These are phyloP conservation scores for Lepiota brunneoincarnata DNA, from an alignment of 768 basidiomycete species.

Conservation along the genomic window DNA sequence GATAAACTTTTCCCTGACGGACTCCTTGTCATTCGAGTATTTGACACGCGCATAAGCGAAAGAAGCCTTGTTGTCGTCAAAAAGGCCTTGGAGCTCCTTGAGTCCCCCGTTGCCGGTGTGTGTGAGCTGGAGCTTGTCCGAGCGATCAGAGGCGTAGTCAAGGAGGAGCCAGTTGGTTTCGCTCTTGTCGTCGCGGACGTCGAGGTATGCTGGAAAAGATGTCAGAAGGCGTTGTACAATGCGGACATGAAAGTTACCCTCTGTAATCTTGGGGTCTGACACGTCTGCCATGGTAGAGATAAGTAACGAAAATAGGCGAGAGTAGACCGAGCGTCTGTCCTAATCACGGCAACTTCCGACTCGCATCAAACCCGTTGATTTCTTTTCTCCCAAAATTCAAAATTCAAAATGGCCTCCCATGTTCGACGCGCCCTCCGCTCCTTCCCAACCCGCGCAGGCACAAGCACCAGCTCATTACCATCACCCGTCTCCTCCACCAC, in stretches of 20 bases:
- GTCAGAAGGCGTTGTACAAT: slow-evolving; percentile 18
- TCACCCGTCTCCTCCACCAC: slow-evolving; percentile 12
- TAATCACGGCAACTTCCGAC: slow-evolving; percentile 7
- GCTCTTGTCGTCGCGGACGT: slow-evolving; percentile 81
- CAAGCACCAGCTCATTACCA: slow-evolving; percentile 20
- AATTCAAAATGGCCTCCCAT: slow-evolving; percentile 9
- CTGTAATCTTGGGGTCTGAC: slow-evolving; percentile 65
- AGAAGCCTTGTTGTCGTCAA: slow-evolving; percentile 75
- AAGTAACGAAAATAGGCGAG: neutral
- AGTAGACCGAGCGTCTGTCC: neutral
- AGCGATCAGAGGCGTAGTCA: slow-evolving; percentile 84
- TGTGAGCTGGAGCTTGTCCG: slow-evolving; percentile 78
- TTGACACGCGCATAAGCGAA: slow-evolving; percentile 83
- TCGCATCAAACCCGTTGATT: neutral
- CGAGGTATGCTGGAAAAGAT: slow-evolving; percentile 68
- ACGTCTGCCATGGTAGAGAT: slow-evolving; percentile 67
- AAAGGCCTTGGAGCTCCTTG: slow-evolving; percentile 64
- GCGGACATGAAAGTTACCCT: slow-evolving; percentile 46
- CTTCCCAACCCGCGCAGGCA: slow-evolving; percentile 8
- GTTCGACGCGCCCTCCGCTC: neutral
- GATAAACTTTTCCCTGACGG: slow-evolving; percentile 85
- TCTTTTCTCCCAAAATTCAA: neutral
- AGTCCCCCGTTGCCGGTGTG: slow-evolving; percentile 80
- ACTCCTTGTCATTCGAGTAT: slow-evolving; percentile 86
- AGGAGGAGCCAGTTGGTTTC: slow-evolving; percentile 89